These are phyloP conservation scores for Spathaspora sp. DNA, from an alignment of 805 yeast genomes.

Conservation along the genomic window DNA sequence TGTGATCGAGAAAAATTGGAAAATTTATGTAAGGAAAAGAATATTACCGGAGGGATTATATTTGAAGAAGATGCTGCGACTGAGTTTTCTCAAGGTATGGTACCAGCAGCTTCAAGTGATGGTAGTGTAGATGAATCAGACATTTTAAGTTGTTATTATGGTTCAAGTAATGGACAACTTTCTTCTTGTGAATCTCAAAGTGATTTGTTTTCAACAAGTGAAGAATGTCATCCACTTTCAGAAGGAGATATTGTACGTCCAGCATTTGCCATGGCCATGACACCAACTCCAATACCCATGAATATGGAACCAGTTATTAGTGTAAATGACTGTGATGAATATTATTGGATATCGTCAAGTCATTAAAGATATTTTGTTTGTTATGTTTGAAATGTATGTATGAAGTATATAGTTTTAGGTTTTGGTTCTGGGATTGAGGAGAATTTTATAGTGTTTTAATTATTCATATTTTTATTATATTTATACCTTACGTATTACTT, in stretches of 20 bases:
- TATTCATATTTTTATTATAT: too few relatives aligned
- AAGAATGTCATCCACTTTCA: conserved; percentile 14
- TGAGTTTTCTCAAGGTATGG: neutral
- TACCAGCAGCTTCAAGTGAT: neutral
- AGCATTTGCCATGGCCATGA: conserved; percentile 2
- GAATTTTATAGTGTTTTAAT: neutral
- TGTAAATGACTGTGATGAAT: conserved; percentile 13
- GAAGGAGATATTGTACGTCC: conserved; percentile 18
- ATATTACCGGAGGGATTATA: conserved; percentile 56
- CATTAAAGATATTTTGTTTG: neutral
- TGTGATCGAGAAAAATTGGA: conserved; percentile 59
- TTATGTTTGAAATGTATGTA: neutral
- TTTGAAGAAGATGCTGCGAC: conserved; percentile 24
- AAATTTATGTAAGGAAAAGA: conserved; percentile 52
- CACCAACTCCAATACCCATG: neutral
- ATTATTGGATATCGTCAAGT: conserved; percentile 15
- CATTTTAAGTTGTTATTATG: conserved; percentile 18
- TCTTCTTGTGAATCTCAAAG: conserved; percentile 5
- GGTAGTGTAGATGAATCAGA: conserved; percentile 9
- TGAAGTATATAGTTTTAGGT: neutral
- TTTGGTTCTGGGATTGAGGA: neutral
- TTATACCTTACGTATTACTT: too few relatives aligned
- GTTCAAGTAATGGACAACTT: conserved; percentile 9
- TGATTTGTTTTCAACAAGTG: conserved; percentile 4
- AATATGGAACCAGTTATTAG: conserved; percentile 5